A percentile compares a stretch with the other conserved stretches of the same genome.
Evolutionary conservation across 352 stramenopile species (phyloP).

Genomic region (Globisporangium solare): DNA sequence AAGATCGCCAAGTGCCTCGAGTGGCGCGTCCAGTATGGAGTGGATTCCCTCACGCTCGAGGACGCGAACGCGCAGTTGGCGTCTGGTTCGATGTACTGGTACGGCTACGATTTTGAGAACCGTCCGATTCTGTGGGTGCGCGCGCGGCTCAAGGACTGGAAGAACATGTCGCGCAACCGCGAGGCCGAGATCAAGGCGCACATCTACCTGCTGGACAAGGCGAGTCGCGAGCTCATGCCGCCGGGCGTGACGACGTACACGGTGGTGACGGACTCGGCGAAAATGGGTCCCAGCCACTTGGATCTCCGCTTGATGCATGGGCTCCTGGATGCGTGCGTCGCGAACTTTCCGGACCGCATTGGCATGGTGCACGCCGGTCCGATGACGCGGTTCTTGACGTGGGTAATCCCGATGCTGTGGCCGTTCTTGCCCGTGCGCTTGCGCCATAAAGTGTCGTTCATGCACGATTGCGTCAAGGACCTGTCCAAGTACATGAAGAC

Average conservation of each 20-base stretch:
- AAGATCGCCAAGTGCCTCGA: conserved; percentile 54
- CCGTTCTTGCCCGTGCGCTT: conserved; percentile 49
- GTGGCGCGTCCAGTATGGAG: conserved; percentile 42
- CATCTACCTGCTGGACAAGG: conserved; percentile 53
- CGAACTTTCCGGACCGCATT: conserved; percentile 65
- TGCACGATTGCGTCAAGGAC: conserved; percentile 47
- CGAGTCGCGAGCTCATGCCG: conserved; percentile 50
- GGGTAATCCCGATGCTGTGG: conserved; percentile 45
- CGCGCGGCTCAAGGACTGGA: conserved; percentile 55
- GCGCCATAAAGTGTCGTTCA: conserved; percentile 54
- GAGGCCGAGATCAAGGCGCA: conserved; percentile 52
- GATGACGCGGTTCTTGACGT: conserved; percentile 52
- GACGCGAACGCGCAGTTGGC: conserved; percentile 38
- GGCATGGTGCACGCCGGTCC: conserved; percentile 53
- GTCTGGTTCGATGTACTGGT: conserved; percentile 66
- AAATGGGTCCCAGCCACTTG: conserved; percentile 39
- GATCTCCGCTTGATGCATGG: conserved; percentile 60
- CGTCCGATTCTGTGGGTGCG: conserved; percentile 66
- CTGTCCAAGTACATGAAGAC: conserved; percentile 56
- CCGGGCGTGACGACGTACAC: conserved; percentile 54
- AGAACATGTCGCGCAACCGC: conserved; percentile 39
- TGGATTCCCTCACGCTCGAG: conserved; percentile 30
- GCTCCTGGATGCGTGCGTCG: conserved; percentile 56
- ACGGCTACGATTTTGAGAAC: conserved; percentile 64
- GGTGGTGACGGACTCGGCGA: conserved; percentile 50